Percentiles rank a stretch among this genome's conserved stretches.
phyloP scores from a whole-genome alignment of 192 early-diverging fungal genomes.

The Podila verticillata region DNA sequence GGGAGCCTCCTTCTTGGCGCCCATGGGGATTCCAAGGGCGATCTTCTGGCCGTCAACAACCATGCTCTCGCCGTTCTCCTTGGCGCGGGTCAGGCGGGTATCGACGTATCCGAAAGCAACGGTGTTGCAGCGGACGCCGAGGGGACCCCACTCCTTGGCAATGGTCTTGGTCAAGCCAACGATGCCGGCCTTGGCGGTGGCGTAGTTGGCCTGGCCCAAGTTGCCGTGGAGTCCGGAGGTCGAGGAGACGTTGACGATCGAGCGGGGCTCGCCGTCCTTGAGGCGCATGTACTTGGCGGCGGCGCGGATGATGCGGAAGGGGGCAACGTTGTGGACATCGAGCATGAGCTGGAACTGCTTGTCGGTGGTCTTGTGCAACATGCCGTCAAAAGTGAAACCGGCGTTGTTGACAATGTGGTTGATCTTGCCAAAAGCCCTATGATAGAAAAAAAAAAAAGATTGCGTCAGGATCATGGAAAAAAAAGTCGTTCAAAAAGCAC shows the following conservation, averaged over 20 bases:
- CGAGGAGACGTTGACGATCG: conserved; percentile 63
- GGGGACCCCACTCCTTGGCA: conserved; percentile 73
- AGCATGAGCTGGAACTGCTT: conserved; percentile 92
- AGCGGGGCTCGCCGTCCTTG: conserved; percentile 63
- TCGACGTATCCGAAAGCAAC: conserved; percentile 71
- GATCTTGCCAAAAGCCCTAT: conserved; percentile 73
- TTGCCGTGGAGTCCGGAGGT: conserved; percentile 88
- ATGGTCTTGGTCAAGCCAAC: conserved; percentile 92
- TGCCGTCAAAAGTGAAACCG: conserved; percentile 93
- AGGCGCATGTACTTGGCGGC: conserved; percentile 62
- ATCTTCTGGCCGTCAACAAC: conserved; percentile 68
- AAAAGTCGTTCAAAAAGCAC: not conserved
- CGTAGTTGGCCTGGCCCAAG: conserved; percentile 93
- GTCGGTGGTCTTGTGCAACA: conserved; percentile 87
- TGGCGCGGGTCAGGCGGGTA: conserved; percentile 68
- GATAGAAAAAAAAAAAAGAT: not conserved
- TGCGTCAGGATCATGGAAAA: too few species aligned
- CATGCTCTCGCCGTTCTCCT: conserved; percentile 66
- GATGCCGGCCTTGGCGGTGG: conserved; percentile 90
- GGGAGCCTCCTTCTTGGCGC: conserved; percentile 42
- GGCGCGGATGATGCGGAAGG: conserved; percentile 67
- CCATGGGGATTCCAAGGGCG: conserved; percentile 62
- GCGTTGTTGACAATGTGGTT: conserved; percentile 95
- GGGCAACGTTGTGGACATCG: conserved; percentile 69
- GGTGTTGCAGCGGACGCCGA: conserved; percentile 67